Evolutionary conservation across 148 eudicot species (phyloP).

Genomic region (Fagopyrum tataricum): DNA sequence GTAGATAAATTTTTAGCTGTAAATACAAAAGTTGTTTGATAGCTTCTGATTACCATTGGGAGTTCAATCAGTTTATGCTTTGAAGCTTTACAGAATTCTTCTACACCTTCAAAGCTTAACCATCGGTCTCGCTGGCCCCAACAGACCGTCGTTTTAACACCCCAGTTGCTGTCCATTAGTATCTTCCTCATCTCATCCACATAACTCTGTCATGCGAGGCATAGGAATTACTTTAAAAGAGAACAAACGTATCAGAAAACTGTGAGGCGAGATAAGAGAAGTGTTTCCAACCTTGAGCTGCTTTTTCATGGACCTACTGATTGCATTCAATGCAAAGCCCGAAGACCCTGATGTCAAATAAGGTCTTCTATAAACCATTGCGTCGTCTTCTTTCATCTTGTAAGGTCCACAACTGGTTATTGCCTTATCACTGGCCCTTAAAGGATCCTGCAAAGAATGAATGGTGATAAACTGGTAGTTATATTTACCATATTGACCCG

Average conservation of each 20-base stretch:
- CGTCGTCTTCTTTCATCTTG: constrained; percentile 96
- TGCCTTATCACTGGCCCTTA: constrained; percentile 95
- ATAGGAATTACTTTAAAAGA: not conserved
- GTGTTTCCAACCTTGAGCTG: constrained; percentile 58
- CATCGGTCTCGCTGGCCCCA: constrained; percentile 99
- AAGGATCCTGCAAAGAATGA: constrained; percentile 57
- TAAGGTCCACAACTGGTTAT: constrained; percentile 92
- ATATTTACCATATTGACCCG: not conserved
- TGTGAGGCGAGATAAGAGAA: not conserved
- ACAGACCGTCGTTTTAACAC: constrained; percentile 66
- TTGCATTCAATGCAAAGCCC: constrained; percentile 91
- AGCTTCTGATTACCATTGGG: constrained; percentile 51
- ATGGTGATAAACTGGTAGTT: not conserved
- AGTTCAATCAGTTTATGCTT: constrained; percentile 67
- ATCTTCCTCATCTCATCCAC: constrained; percentile 67
- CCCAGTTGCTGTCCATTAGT: constrained; percentile 66
- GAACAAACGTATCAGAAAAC: not conserved
- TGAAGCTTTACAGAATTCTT: constrained; percentile 79
- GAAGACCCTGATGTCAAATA: constrained; percentile 95
- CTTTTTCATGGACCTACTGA: constrained; percentile 86
- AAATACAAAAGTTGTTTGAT: not conserved
- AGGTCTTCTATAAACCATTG: constrained; percentile 96
- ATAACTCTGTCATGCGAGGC: constrained; percentile 33
- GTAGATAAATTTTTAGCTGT: constrained; percentile 1
- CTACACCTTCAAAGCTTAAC: constrained; percentile 89